Percentiles rank a stretch among this genome's conserved stretches.
Evolutionary conservation across 148 eudicot species (phyloP).

Genomic region (Cornus kousa): DNA sequence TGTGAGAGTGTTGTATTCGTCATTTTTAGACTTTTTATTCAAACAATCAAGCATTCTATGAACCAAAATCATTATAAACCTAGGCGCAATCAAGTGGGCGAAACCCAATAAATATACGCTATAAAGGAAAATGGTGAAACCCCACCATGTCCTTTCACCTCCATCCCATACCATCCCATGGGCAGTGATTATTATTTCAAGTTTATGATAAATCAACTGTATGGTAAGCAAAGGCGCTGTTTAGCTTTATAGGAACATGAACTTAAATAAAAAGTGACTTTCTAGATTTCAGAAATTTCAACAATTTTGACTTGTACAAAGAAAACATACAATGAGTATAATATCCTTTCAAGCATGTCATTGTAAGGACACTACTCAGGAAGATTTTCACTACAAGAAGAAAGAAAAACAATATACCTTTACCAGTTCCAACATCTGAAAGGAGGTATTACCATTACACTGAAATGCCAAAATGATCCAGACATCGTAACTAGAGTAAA

Average conservation of each 20-base stretch:
- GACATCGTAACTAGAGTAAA: not conserved
- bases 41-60: no score
- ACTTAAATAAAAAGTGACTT: not conserved
- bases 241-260: not conserved
- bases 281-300: not conserved
- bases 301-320: not conserved
- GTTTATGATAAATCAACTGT: not conserved
- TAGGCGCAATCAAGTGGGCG: no score
- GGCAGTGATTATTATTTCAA: not conserved
- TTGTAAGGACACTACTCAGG: not conserved
- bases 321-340: not conserved
- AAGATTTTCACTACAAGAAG: not conserved
- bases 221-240: not conserved
- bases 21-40: no score
- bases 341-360: not conserved
- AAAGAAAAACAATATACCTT: conserved; percentile 9
- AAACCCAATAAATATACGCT: no score
- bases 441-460: conserved; percentile 7
- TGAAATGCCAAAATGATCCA: not conserved
- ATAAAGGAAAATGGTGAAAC: no score
- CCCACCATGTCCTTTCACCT: not conserved
- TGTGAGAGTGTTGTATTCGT: no score
- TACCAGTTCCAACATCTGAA: conserved; percentile 14
- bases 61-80: no score
- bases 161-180: not conserved